Evolutionary conservation across 495 filamentous ascomycete species (phyloP).

Genomic region (Cercophora newfieldiana): DNA sequence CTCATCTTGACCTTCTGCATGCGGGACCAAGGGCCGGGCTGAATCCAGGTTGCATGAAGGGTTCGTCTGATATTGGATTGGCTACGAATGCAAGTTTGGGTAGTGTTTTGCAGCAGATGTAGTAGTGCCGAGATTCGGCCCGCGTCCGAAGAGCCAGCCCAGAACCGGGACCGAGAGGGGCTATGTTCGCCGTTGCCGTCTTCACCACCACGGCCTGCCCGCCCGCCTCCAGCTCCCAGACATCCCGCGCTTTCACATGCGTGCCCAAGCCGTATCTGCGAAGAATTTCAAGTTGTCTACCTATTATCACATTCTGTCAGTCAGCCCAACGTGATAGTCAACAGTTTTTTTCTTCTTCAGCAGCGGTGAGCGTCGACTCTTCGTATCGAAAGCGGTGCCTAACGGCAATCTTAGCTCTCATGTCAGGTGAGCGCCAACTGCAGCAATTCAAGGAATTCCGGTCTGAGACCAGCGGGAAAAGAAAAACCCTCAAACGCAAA

Average conservation of each 20-base stretch:
- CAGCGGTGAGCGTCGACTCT: background rate
- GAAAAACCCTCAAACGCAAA: background rate
- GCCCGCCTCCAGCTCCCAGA: no score
- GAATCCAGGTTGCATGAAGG: background rate
- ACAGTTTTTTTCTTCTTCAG: background rate
- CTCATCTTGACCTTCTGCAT: background rate
- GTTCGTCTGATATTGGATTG: background rate
- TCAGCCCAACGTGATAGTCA: background rate
- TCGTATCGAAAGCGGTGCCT: background rate
- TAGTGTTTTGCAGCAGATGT: background rate
- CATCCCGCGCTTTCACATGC: background rate
- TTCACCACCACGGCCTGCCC: background rate
- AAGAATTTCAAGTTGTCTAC: background rate
- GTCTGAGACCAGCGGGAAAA: background rate
- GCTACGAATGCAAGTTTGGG: background rate
- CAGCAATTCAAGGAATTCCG: background rate
- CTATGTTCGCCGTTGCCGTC: background rate
- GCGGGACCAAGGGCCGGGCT: background rate
- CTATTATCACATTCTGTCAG: background rate
- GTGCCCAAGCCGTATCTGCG: no score
- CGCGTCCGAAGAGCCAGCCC: background rate
- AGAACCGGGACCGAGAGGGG: background rate
- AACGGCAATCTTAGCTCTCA: background rate
- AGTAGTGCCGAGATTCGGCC: slow-evolving; percentile 6
- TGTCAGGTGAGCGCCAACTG: background rate